Conservation (phyloP, 225 moss, liverwort and hornwort species). For the Physcomitrellopsis africana region DNA sequence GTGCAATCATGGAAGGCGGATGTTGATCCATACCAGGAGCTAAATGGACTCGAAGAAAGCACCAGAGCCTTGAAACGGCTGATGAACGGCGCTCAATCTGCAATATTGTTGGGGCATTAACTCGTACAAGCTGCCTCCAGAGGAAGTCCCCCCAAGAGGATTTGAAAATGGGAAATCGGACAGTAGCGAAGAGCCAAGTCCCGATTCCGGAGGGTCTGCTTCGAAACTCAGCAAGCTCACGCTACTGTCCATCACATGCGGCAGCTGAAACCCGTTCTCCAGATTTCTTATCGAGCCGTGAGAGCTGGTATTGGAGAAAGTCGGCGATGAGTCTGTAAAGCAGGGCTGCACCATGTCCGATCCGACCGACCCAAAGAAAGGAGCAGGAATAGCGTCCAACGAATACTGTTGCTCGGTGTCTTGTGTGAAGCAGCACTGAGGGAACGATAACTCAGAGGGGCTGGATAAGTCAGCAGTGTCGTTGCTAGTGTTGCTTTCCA, state of each 20-base stretch:
- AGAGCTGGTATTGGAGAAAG: not conserved
- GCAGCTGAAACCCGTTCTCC: conserved; percentile 12
- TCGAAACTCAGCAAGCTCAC: conserved; percentile 44
- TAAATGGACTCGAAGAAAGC: conserved; percentile 42
- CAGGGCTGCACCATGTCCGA: conserved; percentile 21
- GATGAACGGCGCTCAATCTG: conserved; percentile 49
- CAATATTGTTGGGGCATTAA: conserved; percentile 46
- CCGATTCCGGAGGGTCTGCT: not conserved
- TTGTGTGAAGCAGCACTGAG: conserved; percentile 40
- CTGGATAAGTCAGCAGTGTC: conserved; percentile 21
- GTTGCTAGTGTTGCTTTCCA: conserved; percentile 32
- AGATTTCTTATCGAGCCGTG: not conserved
- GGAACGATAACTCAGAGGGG: conserved; percentile 13
- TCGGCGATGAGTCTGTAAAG: conserved; percentile 5
- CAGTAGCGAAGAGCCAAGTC: not conserved
- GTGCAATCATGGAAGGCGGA: not conserved
- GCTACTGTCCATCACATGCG: conserved; percentile 36
- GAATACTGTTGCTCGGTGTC: conserved; percentile 36
- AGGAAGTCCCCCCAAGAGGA: conserved; percentile 16
- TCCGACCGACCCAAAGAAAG: conserved; percentile 29
- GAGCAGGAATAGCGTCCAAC: conserved; percentile 49
- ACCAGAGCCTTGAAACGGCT: conserved; percentile 31
- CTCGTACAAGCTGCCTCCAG: conserved; percentile 41
- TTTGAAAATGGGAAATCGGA: conserved; percentile 20
- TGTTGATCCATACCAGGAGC: conserved; percentile 25